phyloP scores from a whole-genome alignment of 306 rosid species.

The Fagus crenata region DNA sequence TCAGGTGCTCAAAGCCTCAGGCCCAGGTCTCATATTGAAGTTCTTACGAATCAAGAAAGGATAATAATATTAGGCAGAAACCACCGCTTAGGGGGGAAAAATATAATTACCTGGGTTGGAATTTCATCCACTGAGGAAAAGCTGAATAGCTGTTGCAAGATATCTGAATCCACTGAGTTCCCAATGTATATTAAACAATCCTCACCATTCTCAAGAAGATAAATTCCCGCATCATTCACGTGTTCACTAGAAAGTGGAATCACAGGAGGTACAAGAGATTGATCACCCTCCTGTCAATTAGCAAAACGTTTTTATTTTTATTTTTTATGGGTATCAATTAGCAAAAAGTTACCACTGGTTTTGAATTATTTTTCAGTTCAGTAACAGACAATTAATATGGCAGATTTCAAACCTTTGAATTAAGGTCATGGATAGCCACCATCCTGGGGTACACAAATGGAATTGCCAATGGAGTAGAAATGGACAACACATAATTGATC shows the following conservation, averaged over 20 bases:
- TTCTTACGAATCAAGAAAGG: too few species aligned
- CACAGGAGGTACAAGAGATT: slow-evolving; percentile 67
- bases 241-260: slow-evolving; percentile 92
- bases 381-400: not conserved
- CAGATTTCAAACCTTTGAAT: slow-evolving; percentile 53
- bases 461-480: slow-evolving; percentile 80
- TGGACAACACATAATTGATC: slow-evolving; percentile 76
- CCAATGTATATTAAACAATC: slow-evolving; percentile 88
- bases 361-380: too few species aligned
- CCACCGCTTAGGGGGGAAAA: not conserved
- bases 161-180: slow-evolving; percentile 56
- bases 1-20: too few species aligned
- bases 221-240: slow-evolving; percentile 69
- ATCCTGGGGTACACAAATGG: slow-evolving; percentile 95
- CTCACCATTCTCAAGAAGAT: slow-evolving; percentile 94
- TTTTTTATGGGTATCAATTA: slow-evolving; percentile 2
- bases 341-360: slow-evolving; percentile 1
- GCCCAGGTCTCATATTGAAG: too few species aligned
- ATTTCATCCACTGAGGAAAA: slow-evolving; percentile 66
- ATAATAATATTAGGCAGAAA: too few species aligned
- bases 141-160: slow-evolving; percentile 67
- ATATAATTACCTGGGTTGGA: slow-evolving; percentile 66
- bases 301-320: not conserved
- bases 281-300: slow-evolving; percentile 63
- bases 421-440: slow-evolving; percentile 81